phyloP scores from a whole-genome alignment of 768 basidiomycete genomes.

The Lactarius trivialis region DNA sequence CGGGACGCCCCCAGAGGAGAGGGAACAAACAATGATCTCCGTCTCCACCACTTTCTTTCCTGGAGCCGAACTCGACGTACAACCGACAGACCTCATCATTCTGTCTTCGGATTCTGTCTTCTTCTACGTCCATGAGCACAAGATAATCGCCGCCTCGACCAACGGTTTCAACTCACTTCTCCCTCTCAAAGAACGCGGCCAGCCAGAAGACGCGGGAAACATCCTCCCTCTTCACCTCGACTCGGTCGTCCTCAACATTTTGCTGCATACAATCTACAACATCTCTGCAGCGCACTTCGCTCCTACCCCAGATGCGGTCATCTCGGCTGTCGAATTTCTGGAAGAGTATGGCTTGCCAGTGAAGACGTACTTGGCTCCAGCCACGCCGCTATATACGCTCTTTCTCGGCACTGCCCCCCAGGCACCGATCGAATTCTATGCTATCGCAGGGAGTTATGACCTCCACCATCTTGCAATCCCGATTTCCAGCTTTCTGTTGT shows the following conservation, averaged over 20 bases:
- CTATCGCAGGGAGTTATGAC: slow-evolving; percentile 60
- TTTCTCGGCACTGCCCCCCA: slow-evolving; percentile 64
- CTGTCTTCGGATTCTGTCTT: slow-evolving; percentile 73
- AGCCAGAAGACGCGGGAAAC: slow-evolving; percentile 38
- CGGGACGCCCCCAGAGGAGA: slow-evolving; percentile 31
- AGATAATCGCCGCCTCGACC: slow-evolving; percentile 51
- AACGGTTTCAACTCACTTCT: slow-evolving; percentile 61
- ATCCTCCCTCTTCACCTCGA: slow-evolving; percentile 56
- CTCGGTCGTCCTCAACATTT: slow-evolving; percentile 59
- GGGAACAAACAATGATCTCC: slow-evolving; percentile 52
- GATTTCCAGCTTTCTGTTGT: slow-evolving; percentile 67
- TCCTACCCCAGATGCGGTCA: slow-evolving; percentile 55
- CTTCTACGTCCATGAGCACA: slow-evolving; percentile 69
- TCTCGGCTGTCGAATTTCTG: slow-evolving; percentile 50
- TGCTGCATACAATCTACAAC: slow-evolving; percentile 68
- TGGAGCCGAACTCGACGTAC: slow-evolving; percentile 47
- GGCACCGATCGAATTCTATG: slow-evolving; percentile 64
- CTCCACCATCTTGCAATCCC: slow-evolving; percentile 69
- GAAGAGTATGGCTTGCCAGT: slow-evolving; percentile 54
- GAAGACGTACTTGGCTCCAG: slow-evolving; percentile 41
- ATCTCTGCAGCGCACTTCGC: slow-evolving; percentile 70
- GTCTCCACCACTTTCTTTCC: slow-evolving; percentile 82
- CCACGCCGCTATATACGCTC: slow-evolving; percentile 49
- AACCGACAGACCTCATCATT: slow-evolving; percentile 58
- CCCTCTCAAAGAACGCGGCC: slow-evolving; percentile 35